Conservation (phyloP, 2,329 filamentous ascomycete species). For the Alternaria postmessia region DNA sequence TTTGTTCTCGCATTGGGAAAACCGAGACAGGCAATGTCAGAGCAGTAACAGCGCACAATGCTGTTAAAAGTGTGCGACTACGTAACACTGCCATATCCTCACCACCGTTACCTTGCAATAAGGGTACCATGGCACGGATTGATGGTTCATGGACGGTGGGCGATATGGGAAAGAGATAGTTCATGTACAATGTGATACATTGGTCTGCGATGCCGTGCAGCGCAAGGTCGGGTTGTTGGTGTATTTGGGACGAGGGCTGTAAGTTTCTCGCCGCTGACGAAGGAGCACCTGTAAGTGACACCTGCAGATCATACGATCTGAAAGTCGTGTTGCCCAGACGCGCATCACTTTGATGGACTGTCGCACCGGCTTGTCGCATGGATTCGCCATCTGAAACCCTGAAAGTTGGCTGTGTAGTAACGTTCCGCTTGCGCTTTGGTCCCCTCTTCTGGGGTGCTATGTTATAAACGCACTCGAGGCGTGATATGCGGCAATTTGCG, state of each 20-base stretch:
- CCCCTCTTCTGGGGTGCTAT: slow-evolving; percentile 3
- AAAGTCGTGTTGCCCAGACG: too few relatives aligned
- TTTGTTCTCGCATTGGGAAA: not conserved
- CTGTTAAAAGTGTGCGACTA: not conserved
- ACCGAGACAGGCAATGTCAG: not conserved
- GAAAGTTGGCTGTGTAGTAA: not conserved
- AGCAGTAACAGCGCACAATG: not conserved
- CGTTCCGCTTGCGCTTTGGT: not conserved
- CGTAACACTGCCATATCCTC: not conserved
- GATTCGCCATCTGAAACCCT: not conserved
- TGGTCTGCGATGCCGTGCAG: not conserved
- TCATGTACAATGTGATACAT: not conserved
- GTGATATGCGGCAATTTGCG: not conserved
- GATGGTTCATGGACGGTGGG: not conserved
- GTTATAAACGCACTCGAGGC: not conserved
- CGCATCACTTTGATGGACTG: not conserved
- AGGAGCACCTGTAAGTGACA: not conserved
- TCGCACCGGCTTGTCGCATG: not conserved
- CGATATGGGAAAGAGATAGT: not conserved
- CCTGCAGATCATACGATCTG: not conserved
- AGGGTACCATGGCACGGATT: not conserved
- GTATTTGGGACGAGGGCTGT: not conserved
- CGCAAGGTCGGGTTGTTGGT: not conserved
- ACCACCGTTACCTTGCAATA: not conserved
- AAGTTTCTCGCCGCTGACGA: not conserved